A percentile compares a stretch with the other conserved stretches of the same genome.
Evolutionary conservation across 1,139 yeast genomes (phyloP).

Genomic region (Schwanniomyces etchellsii): DNA sequence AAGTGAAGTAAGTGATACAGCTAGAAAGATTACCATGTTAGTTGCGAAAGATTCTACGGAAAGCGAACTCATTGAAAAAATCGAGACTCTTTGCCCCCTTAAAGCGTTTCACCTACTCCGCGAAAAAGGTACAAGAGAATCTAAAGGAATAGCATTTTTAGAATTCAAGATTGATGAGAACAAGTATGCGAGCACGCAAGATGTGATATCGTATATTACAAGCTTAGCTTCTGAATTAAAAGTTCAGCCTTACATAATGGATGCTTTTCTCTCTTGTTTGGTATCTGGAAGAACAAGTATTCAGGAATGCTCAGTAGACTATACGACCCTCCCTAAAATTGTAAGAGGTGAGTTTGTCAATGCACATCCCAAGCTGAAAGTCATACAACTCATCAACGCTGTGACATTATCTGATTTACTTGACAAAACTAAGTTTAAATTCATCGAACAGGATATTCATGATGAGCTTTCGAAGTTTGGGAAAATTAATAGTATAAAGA

Average conservation of each 20-base stretch:
- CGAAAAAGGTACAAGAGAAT: slow-evolving; percentile 32
- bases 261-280: slow-evolving; percentile 31
- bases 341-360: slow-evolving; percentile 31
- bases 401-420: slow-evolving; percentile 60
- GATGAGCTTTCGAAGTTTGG: slow-evolving; percentile 52
- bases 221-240: slow-evolving; percentile 12
- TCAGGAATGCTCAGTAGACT: slow-evolving; percentile 32
- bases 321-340: slow-evolving; percentile 23
- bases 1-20: slow-evolving; percentile 28
- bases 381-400: slow-evolving; percentile 61
- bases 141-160: slow-evolving; percentile 36
- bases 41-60: slow-evolving; percentile 22
- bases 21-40: slow-evolving; percentile 27
- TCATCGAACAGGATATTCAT: slow-evolving; percentile 47
- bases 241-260: slow-evolving; percentile 13
- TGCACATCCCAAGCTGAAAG: slow-evolving; percentile 44
- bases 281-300: slow-evolving; percentile 24
- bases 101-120: slow-evolving; percentile 26
- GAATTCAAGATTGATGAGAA: slow-evolving; percentile 23
- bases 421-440: slow-evolving; percentile 44
- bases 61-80: slow-evolving; percentile 18
- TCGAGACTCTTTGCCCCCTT: slow-evolving; percentile 19
- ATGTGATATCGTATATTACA: slow-evolving; percentile 12
- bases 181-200: slow-evolving; percentile 5
- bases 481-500: slow-evolving; percentile 44